Conservation (phyloP, 2,329 filamentous ascomycete species). For the Furcasterigmium sp. region DNA sequence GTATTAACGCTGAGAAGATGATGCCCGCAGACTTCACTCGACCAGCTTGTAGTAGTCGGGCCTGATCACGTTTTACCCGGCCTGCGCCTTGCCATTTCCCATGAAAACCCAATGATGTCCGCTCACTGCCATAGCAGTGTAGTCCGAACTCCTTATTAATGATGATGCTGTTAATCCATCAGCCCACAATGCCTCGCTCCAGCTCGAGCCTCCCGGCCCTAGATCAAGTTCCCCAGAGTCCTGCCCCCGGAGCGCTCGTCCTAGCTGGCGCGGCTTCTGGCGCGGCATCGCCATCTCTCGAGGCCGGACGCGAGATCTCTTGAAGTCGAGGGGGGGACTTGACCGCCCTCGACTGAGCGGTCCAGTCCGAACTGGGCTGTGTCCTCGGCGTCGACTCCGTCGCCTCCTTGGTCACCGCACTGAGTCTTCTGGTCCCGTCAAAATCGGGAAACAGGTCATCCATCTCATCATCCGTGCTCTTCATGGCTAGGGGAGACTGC, state of each 20-base stretch:
- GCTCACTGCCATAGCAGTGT: too few species aligned
- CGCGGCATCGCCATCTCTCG: constrained; percentile 18
- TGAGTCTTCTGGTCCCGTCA: constrained; percentile 29
- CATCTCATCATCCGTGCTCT: constrained; percentile 35
- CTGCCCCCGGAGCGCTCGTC: constrained; percentile 31
- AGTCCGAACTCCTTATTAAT: background rate
- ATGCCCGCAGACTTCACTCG: too few species aligned
- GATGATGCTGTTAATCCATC: too few species aligned
- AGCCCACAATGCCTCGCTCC: too few species aligned
- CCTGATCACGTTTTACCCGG: too few species aligned
- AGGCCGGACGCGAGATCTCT: constrained; percentile 11
- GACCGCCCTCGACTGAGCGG: constrained; percentile 7
- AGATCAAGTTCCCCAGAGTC: constrained; percentile 32
- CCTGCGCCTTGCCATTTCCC: too few species aligned
- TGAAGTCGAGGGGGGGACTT: constrained; percentile 10
- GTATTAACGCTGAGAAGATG: too few species aligned
- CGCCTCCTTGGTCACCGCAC: background rate
- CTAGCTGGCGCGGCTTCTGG: constrained; percentile 24
- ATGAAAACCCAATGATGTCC: too few species aligned
- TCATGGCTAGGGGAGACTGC: constrained; percentile 16
- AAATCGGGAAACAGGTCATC: constrained; percentile 49
- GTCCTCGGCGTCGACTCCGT: constrained; percentile 1
- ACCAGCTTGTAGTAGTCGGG: too few species aligned
- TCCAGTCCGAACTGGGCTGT: constrained; percentile 15
- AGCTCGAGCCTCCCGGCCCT: background rate